A percentile compares a stretch with the other conserved stretches of the same genome.
Conservation (phyloP, 2,329 filamentous ascomycete genomes). For the Ascochyta koolunga region DNA sequence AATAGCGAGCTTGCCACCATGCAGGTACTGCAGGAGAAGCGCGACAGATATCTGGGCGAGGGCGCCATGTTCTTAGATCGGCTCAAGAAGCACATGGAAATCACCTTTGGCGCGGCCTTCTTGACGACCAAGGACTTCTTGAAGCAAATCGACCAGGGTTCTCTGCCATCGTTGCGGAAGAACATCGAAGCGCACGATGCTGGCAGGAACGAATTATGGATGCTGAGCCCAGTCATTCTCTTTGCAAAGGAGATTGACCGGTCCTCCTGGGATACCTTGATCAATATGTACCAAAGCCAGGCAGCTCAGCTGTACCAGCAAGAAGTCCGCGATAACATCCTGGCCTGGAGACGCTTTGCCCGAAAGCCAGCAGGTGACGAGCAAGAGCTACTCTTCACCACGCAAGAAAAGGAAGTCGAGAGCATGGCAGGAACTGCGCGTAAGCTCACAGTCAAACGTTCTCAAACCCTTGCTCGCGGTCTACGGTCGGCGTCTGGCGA, state of each 20-base stretch:
- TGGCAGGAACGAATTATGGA: conserved; percentile 78
- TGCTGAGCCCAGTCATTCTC: conserved; percentile 83
- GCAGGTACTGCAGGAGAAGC: conserved; percentile 93
- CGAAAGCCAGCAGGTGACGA: conserved; percentile 79
- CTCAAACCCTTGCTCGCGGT: conserved; percentile 80
- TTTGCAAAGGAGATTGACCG: conserved; percentile 86
- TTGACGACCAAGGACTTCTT: conserved; percentile 71
- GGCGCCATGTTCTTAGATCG: conserved; percentile 78
- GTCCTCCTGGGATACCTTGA: conserved; percentile 78
- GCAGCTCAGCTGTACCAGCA: conserved; percentile 78
- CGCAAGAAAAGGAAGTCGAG: conserved; percentile 87
- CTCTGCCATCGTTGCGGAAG: conserved; percentile 62
- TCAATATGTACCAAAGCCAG: conserved; percentile 80
- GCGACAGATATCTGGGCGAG: conserved; percentile 82
- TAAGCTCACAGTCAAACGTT: conserved; percentile 92
- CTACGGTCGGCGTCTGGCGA: conserved; percentile 73
- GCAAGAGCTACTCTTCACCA: conserved; percentile 83
- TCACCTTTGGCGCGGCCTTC: conserved; percentile 78
- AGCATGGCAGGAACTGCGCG: conserved; percentile 70
- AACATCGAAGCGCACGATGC: conserved; percentile 72
- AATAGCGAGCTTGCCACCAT: conserved; percentile 82
- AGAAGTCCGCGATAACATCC: conserved; percentile 78
- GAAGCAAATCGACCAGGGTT: conserved; percentile 53
- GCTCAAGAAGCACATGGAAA: conserved; percentile 79
- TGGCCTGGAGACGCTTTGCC: conserved; percentile 79